Base-by-base conservation (phyloP, 768 basidiomycete genomes). In the Strobilomyces dryophilus region DNA sequence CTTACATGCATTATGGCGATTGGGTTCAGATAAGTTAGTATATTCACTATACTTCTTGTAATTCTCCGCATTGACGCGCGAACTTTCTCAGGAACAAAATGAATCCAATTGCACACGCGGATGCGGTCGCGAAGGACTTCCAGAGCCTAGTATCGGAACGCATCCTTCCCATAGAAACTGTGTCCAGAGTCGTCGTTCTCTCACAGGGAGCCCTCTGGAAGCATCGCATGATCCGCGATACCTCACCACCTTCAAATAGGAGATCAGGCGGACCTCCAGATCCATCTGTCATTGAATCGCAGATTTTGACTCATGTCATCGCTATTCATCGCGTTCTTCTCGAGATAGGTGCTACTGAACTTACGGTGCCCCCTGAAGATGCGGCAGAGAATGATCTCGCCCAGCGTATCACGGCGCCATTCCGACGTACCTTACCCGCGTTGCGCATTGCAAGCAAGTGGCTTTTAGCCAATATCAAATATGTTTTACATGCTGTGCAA, bases 401-500 rank as follows among this genome's bases (percentile, higher is more conserved):
- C 5, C 85, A 88, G 67, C 78, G 80, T 21, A 97, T 99, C 63
- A 88, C 89, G 2, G 94, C 94, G 1, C 79, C 81, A 12, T 87
- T 98, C 55, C 78, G 95, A 45, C 80, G 97, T 27, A 86, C 88
- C 6, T 74, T 98, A 7, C 94, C 94, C 5, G 86, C 91, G 7
- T 73, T 98, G 32, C 83, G 95, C 18, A 85, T 98, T 51, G 83
- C 87, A 5, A 85, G 85, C 62, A 95, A 93, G 66, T 99, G 97
- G 97, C 67, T 98, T 12, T 74, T 79, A 29, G 82, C 82, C 5
- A 92, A 98, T 65, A 70, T 82, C 59, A 81, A 80, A 54, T 89
- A 90, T 58, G 64, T 92, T 21, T 61, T 72, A 36, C 79, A 82
- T 44, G 76, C 53, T 71, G 72, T 61, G 50, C 75, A 68, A 53